Base-by-base conservation (phyloP, 352 stramenopile species). In the Phytophthora sansomeana region DNA sequence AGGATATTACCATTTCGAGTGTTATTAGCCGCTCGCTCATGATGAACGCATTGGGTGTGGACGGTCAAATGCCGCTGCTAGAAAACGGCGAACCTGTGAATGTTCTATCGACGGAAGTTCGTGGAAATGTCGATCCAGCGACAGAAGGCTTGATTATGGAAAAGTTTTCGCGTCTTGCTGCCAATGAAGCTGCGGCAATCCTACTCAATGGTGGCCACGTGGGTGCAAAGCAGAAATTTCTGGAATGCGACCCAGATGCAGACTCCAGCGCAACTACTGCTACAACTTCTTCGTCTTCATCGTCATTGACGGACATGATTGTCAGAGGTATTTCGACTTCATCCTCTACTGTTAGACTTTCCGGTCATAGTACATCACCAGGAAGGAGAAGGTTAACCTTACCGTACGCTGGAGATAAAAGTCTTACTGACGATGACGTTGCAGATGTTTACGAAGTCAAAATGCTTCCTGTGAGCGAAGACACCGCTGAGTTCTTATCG, bases 1-100 rank as follows among this genome's bases (percentile, higher is more conserved):
- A 89, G n/a, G 78, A 79, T 46, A 90, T 93, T 28, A 90, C 80
- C 4, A 93, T 93, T 54, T 90, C 85, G 10, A 91, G 85, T 59
- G 70, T 89, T n/a, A 88, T 93, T 41, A 81, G 74, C 42, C 78
- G 76, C 4, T 71, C 81, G 1, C 53, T 93, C 19, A 69, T 93
- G 56, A 77, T 92, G 62, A 73, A 87, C 17, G 63, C 80, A 14
- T 53, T 78, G 1, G 69, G 70, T 26, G 47, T 77, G 24, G 59
- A 76, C 41, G 58, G 44, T 17, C 60, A 72, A 9, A 46, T 88
- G 14, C 67, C 71, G 19, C 32, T 89, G 26, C 42, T 91, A 3
- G 80, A 81, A 17, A 86, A 89, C 69, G 76, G 81, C 9, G 77
- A 85, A 19, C 38, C 58, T 46, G 46, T 65, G 11, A 58, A 61